A percentile compares a stretch with the other conserved stretches of the same genome.
Conservation (phyloP, 2,329 filamentous ascomycete genomes). For the Incumbomyces delicatus region DNA sequence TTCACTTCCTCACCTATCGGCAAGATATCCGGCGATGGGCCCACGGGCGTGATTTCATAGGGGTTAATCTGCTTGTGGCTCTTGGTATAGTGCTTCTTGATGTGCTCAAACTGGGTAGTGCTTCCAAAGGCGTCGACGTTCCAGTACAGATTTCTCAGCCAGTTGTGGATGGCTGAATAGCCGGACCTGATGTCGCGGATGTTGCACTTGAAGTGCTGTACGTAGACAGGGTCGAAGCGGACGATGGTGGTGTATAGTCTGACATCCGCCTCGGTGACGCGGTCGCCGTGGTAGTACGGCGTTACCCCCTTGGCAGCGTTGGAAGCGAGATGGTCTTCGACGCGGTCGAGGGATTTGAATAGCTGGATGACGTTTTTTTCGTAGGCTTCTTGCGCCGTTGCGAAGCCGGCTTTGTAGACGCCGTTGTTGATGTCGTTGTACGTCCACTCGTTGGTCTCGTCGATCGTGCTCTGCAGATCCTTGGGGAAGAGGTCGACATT, state of each 20-base stretch:
- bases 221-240: slow-evolving; percentile 67
- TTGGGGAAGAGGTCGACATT: slow-evolving; percentile 59
- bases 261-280: slow-evolving; percentile 73
- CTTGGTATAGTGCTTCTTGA: slow-evolving; percentile 70
- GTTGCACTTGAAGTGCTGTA: slow-evolving; percentile 77
- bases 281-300: slow-evolving; percentile 65
- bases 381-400: slow-evolving; percentile 73
- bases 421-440: slow-evolving; percentile 53
- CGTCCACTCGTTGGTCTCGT: slow-evolving; percentile 69
- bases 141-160: slow-evolving; percentile 82
- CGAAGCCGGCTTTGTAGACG: slow-evolving; percentile 60
- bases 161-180: slow-evolving; percentile 70
- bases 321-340: slow-evolving; percentile 58
- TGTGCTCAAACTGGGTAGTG: slow-evolving; percentile 88
- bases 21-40: slow-evolving; percentile 74
- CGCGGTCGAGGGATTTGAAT: slow-evolving; percentile 66
- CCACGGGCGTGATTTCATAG: slow-evolving; percentile 68
- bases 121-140: slow-evolving; percentile 64
- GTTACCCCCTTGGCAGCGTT: slow-evolving; percentile 25
- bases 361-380: slow-evolving; percentile 61
- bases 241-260: slow-evolving; percentile 64
- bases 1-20: slow-evolving; percentile 66
- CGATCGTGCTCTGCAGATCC: slow-evolving; percentile 56
- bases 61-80: slow-evolving; percentile 57
- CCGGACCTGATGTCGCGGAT: slow-evolving; percentile 73